Evolutionary conservation across 2,329 filamentous ascomycete species (phyloP).

Genomic region (Apiospora arundinis): DNA sequence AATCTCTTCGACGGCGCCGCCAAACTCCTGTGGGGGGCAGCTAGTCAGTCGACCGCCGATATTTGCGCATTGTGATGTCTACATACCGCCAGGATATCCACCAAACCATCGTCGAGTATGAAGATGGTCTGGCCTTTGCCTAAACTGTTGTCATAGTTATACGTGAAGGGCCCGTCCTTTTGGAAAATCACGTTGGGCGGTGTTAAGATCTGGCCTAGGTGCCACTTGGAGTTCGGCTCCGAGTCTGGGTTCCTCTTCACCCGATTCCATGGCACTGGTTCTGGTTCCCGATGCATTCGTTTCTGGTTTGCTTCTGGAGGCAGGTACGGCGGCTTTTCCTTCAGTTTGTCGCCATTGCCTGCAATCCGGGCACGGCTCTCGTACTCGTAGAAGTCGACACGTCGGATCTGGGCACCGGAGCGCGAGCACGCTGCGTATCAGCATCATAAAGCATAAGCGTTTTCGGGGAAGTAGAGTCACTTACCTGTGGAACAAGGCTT

Average conservation of each 20-base stretch:
- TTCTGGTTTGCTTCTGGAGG: neutral
- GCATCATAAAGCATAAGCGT: neutral
- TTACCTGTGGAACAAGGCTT: neutral
- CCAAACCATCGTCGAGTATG: neutral
- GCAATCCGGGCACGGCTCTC: neutral
- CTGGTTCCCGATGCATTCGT: neutral
- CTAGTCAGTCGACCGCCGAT: neutral
- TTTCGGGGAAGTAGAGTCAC: neutral
- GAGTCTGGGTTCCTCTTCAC: neutral
- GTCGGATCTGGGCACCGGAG: neutral
- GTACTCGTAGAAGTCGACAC: neutral
- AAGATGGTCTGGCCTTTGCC: slow-evolving; percentile 14
- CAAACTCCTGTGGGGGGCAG: neutral
- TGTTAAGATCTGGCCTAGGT: neutral
- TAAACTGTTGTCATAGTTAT: slow-evolving; percentile 15
- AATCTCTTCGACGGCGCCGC: neutral
- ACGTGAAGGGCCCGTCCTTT: slow-evolving; percentile 1
- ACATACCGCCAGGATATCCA: neutral
- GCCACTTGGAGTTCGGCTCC: neutral
- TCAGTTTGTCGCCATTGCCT: neutral
- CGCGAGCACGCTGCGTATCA: neutral
- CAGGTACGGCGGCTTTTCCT: neutral
- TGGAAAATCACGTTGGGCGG: neutral
- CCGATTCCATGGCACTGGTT: neutral
- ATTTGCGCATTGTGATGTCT: neutral